Evolutionary conservation across 2,329 filamentous ascomycete genomes (phyloP).

Genomic region (Phyllosticta ampelicida): DNA sequence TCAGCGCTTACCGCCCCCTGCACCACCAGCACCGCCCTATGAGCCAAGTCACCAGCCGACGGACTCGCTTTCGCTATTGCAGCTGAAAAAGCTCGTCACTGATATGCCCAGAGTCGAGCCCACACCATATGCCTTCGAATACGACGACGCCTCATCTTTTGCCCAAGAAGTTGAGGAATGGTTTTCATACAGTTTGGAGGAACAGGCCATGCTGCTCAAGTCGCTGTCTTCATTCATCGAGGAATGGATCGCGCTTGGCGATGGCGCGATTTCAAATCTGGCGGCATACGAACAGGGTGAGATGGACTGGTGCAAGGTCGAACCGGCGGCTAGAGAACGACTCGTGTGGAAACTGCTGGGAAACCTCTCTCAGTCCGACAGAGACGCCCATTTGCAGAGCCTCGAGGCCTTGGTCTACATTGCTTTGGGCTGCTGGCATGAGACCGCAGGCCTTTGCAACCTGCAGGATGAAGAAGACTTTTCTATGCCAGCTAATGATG

Average conservation of each 20-base stretch:
- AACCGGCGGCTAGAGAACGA: constrained; percentile 42
- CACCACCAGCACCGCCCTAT: constrained; percentile 23
- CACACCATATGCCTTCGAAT: constrained; percentile 64
- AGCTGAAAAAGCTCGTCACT: constrained; percentile 35
- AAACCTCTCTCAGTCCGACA: constrained; percentile 19
- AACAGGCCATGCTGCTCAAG: constrained; percentile 66
- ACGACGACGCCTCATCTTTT: constrained; percentile 45
- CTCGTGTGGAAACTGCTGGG: constrained; percentile 44
- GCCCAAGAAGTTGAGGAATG: constrained; percentile 92
- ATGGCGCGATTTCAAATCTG: constrained; percentile 37
- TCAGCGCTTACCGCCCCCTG: constrained; percentile 34
- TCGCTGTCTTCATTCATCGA: constrained; percentile 68
- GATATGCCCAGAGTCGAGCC: constrained; percentile 34
- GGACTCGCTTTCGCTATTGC: constrained; percentile 37
- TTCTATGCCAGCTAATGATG: constrained; percentile 5
- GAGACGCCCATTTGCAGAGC: constrained; percentile 20
- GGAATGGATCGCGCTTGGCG: constrained; percentile 47
- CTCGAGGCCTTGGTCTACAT: constrained; percentile 38
- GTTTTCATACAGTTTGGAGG: constrained; percentile 86
- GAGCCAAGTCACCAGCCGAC: constrained; percentile 23
- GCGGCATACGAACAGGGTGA: constrained; percentile 31
- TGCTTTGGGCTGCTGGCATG: constrained; percentile 38
- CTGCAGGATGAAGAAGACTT: constrained; percentile 5
- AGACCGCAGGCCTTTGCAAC: constrained; percentile 34
- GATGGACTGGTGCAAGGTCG: constrained; percentile 56